phyloP scores from a whole-genome alignment of 192 early-diverging fungal genomes.

The Coemansia pectinata region DNA sequence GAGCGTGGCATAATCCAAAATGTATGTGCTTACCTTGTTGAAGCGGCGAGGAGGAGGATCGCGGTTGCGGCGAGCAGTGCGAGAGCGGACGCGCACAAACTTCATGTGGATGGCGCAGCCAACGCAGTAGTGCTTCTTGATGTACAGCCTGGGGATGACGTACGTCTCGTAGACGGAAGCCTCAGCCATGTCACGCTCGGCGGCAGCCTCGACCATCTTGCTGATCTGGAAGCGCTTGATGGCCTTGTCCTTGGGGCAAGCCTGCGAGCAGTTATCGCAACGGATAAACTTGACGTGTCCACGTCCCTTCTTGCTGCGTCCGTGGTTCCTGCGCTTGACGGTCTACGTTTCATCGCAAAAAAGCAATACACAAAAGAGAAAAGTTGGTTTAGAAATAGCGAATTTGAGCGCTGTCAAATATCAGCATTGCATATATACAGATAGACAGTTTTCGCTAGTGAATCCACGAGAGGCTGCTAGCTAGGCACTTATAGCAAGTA shows the following conservation, averaged over 20 bases:
- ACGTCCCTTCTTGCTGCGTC: conserved; percentile 98
- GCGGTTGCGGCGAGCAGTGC: conserved; percentile 85
- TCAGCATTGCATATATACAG: neutral
- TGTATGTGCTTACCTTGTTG: conserved; percentile 57
- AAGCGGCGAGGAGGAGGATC: conserved; percentile 90
- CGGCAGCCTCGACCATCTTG: conserved; percentile 98
- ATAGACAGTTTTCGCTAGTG: neutral
- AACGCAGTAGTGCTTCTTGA: conserved; percentile 97
- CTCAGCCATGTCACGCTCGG: conserved; percentile 93
- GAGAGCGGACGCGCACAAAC: conserved; percentile 92
- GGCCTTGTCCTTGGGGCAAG: conserved; percentile 99
- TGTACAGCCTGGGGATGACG: conserved; percentile 97
- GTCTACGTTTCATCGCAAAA: conserved; percentile 62
- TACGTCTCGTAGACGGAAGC: conserved; percentile 96
- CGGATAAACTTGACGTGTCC: conserved; percentile 97
- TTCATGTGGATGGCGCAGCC: conserved; percentile 93
- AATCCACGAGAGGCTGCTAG: neutral
- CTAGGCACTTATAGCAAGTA: neutral
- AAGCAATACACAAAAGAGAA: conserved; percentile 1
- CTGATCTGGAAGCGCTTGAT: conserved; percentile 99
- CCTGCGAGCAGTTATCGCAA: conserved; percentile 99
- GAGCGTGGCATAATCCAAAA: neutral
- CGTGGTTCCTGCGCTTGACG: conserved; percentile 98
- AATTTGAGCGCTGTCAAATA: neutral
- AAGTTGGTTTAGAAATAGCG: neutral